Evolutionary conservation across 169 alveolate genomes (phyloP), one percentile per base, ranked within the genome.

Genomic region (Besnoitia besnoiti): DNA sequence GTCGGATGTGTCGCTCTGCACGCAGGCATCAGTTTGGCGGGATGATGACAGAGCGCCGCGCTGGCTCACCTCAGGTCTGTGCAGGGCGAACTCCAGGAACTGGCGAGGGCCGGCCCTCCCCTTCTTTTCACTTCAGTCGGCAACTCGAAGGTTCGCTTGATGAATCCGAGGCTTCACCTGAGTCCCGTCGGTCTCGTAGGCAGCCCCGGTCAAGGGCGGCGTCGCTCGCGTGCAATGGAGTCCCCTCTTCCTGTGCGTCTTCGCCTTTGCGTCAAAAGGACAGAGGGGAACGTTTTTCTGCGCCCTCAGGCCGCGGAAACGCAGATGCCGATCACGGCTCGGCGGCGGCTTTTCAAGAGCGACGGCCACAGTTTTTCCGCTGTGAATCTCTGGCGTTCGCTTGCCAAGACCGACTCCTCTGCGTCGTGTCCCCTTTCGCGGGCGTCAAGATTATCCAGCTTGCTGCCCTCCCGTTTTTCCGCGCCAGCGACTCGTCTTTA

Each of bases 361-460:
- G 46, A 1, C 44, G 8, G 44, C 39, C 82, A 30, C 44, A 73
- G 2, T 37, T 39, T 37, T 77, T 77, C 35, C 49, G 37, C 3
- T 77, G 87, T 24, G 12, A 3, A 3, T 39, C 87, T 10, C 59
- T 77, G 40, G 27, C 59, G 10, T 77, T 77, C 59, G 87, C 55
- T 0, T 77, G 87, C 35, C 21, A 21, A 39, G 87, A 77, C 59
- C n/a, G 59, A 42, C 87, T 77, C 55, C 33, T 77, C 24, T 77
- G 87, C 55, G 44, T 39, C 37, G 87, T 77, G 27, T 77, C 87
- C 49, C 39, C 87, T 37, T 39, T 37, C 27, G 40, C 87, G 35
- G 87, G 87, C 4, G 87, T 77, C 39, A 77, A 77, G 37, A 39
- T 77, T 35, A 0, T 77, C 35, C 87, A 77, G 40, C 87, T 77